Evolutionary conservation across 179 eudicot species (phyloP).

Genomic region (Amaranthus tricolor): DNA sequence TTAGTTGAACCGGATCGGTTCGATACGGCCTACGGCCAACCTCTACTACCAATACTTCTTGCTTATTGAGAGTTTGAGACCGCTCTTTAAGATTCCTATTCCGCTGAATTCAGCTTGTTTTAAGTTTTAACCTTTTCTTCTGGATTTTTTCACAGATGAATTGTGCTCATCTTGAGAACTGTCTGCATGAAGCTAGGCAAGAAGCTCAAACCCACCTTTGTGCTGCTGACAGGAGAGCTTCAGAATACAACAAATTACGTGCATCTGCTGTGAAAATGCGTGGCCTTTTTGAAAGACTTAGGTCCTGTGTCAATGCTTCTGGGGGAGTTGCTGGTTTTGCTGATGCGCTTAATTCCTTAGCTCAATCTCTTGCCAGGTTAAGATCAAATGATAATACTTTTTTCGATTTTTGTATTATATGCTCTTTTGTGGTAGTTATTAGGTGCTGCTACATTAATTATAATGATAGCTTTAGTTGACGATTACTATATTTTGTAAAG

Average conservation of each 20-base stretch:
- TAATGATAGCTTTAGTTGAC: neutral
- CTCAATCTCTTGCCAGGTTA: constrained; percentile 86
- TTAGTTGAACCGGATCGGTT: too few species aligned
- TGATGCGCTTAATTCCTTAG: constrained; percentile 70
- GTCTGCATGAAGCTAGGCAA: constrained; percentile 94
- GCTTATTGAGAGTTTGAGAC: neutral
- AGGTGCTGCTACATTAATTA: too few species aligned
- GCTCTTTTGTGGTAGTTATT: neutral
- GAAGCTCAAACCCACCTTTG: constrained; percentile 98
- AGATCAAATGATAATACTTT: neutral
- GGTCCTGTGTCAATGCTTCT: constrained; percentile 62
- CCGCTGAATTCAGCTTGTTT: neutral
- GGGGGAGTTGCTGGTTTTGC: constrained; percentile 70
- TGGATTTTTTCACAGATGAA: constrained; percentile 59
- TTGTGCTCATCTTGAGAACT: constrained; percentile 96
- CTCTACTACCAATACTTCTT: neutral
- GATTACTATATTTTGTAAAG: neutral
- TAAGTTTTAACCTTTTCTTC: neutral
- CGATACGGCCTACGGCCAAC: too few species aligned
- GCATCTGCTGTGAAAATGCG: constrained; percentile 90
- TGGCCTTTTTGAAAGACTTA: constrained; percentile 77
- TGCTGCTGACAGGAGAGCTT: constrained; percentile 93
- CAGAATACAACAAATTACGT: constrained; percentile 79
- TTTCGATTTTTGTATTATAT: neutral
- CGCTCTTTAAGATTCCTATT: neutral